Percentiles rank a stretch among this genome's conserved stretches.
phyloP scores from a whole-genome alignment of 2,329 filamentous ascomycete species.

The Chalara sp. region DNA sequence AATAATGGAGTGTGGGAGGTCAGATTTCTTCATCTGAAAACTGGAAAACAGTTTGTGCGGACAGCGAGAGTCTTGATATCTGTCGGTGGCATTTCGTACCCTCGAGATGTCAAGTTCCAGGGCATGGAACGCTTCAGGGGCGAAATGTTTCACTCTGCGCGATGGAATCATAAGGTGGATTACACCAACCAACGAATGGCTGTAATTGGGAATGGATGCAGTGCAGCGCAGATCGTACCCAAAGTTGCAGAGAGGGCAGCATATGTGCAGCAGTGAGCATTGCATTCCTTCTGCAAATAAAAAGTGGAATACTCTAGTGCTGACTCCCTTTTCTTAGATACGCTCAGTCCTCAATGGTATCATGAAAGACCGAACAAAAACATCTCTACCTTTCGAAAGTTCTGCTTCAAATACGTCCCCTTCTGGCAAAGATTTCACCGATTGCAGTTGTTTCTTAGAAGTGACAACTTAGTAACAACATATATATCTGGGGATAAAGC shows the following conservation, averaged over 20 bases:
- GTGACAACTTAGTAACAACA: conserved; percentile 13
- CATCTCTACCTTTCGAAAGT: conserved; percentile 25
- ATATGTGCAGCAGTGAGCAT: conserved; percentile 17
- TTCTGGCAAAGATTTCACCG: conserved; percentile 17
- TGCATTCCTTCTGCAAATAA: no score
- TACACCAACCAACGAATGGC: conserved; percentile 23
- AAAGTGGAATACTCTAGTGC: no score
- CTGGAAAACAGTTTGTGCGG: conserved; percentile 16
- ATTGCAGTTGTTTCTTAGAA: conserved; percentile 15
- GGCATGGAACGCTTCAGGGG: conserved; percentile 25
- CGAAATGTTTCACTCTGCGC: conserved; percentile 24
- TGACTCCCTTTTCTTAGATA: conserved; percentile 2
- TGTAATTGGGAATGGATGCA: conserved; percentile 28
- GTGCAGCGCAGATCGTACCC: conserved; percentile 26
- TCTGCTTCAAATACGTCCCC: conserved; percentile 21
- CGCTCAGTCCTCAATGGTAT: conserved; percentile 26
- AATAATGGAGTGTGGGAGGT: conserved; percentile 22
- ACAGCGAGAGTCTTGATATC: conserved; percentile 19
- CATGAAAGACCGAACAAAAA: conserved; percentile 27
- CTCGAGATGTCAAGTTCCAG: conserved; percentile 20
- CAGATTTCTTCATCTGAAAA: conserved; percentile 18
- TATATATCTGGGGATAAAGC: conserved; percentile 15
- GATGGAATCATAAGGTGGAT: conserved; percentile 21
- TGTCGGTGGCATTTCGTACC: conserved; percentile 23
- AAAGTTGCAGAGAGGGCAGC: conserved; percentile 15